Conservation (phyloP, 768 basidiomycete species). For the Chalciporus sphaerocephalus region DNA sequence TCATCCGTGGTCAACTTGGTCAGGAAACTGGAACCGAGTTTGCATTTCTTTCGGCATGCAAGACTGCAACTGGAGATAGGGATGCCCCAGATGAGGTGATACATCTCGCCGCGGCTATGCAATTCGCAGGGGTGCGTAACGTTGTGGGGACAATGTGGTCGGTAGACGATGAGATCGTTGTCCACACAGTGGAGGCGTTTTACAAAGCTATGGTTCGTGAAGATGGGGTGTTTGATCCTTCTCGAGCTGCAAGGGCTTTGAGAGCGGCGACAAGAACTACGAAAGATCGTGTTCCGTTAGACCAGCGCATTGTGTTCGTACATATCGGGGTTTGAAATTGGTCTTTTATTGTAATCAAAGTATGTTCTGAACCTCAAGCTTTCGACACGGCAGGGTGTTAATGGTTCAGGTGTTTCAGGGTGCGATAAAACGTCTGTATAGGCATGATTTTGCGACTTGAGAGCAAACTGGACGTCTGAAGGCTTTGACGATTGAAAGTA, state of each 20-base stretch:
- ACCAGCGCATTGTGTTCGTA: conserved; percentile 22
- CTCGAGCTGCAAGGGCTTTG: conserved; percentile 15
- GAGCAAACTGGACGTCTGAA: not conserved
- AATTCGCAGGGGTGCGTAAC: conserved; percentile 25
- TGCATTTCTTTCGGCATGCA: conserved; percentile 31
- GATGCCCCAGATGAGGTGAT: conserved; percentile 25
- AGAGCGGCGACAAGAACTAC: conserved; percentile 9
- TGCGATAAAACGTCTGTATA: too few species aligned
- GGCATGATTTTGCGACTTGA: too few species aligned
- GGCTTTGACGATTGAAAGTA: conserved; percentile 1
- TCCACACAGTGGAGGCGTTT: conserved; percentile 13
- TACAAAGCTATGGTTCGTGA: conserved; percentile 16
- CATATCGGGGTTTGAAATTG: conserved; percentile 14
- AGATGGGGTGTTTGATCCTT: conserved; percentile 14
- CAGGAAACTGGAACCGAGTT: conserved; percentile 20
- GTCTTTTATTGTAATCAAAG: too few species aligned
- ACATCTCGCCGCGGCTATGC: conserved; percentile 30
- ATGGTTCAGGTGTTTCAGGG: too few species aligned
- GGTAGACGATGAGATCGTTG: conserved; percentile 21
- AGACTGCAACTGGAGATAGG: conserved; percentile 25
- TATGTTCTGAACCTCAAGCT: too few species aligned
- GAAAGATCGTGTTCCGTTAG: conserved; percentile 13
- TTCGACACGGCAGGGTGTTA: too few species aligned
- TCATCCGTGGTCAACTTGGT: conserved; percentile 11
- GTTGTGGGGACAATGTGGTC: conserved; percentile 33